A percentile compares a stretch with the other conserved stretches of the same genome.
Evolutionary conservation across 306 rosid genomes (phyloP).

Genomic region (Fagus crenata): DNA sequence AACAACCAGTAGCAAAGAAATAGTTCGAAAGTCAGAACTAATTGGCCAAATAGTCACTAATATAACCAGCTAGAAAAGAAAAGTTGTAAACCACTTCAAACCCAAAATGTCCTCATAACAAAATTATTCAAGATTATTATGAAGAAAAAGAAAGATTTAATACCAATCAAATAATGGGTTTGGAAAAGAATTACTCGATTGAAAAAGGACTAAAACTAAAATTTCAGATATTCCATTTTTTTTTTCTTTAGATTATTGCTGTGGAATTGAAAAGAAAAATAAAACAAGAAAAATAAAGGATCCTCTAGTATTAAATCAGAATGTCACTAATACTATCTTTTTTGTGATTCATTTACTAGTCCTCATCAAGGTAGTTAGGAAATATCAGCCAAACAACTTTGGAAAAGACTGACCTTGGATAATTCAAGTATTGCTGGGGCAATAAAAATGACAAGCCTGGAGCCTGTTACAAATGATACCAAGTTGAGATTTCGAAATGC

Average conservation of each 20-base stretch:
- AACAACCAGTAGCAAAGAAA: background rate
- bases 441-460: slow-evolving; percentile 89
- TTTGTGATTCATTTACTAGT: background rate
- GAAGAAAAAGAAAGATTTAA: background rate
- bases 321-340: background rate
- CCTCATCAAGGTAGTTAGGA: background rate
- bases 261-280: background rate
- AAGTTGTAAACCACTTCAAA: background rate
- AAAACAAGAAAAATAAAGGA: background rate
- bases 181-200: background rate
- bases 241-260: background rate
- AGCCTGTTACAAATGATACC: slow-evolving; percentile 58
- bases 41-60: background rate
- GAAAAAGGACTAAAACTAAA: no score
- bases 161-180: background rate
- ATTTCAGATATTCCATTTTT: background rate
- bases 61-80: no score
- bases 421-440: slow-evolving; percentile 66
- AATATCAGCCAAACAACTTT: slow-evolving; percentile 11
- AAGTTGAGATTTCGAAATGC: slow-evolving; percentile 32
- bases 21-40: background rate
- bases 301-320: background rate
- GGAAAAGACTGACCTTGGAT: slow-evolving; percentile 66
- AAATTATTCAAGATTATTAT: background rate
- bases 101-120: background rate